Evolutionary conservation across 2,329 filamentous ascomycete genomes (phyloP), one percentile per base, ranked within the genome.

Genomic region (Apiospora koreana): DNA sequence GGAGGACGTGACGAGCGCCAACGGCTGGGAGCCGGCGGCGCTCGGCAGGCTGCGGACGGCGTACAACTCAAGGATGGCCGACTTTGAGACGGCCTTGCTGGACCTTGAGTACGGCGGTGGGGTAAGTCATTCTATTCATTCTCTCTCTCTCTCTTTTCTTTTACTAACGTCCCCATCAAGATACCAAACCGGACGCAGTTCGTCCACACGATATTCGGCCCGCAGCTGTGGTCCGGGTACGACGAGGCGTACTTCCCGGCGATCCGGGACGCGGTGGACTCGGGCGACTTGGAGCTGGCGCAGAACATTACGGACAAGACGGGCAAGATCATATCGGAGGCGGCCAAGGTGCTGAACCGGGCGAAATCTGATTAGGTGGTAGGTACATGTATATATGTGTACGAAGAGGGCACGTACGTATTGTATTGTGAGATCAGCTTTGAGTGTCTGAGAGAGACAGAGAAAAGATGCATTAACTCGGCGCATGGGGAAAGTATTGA

Each of bases 131-230:
- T 68, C 64, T 62, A 67, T n/a, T 41, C 62, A 42, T 50, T 8
- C 38, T 67, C 38, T 23, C 65, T 3, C 14, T 43, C 31, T 45
- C 21, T 67, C 42, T 18, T 42, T 68, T 10, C 41, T 16, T 43
- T 12, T 35, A 31, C 23, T 65, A 43, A 62, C 21, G 12, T 42
- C 41, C 10, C 2, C 43, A 31, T 70, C 69, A 94, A 94, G 92
- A 88, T 97, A 5, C 93, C 93, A 48, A 94, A 94, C 75, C 91
- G 95, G 73, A 93, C 93, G 6, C 96, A 98, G 82, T 99, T 94
- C 86, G 97, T 97, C 81, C 96, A 98, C 81, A 88, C 97, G 77
- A 83, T 99, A 70, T 97, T 95, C 79, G 95, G 93, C 1, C 96
- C 96, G 0, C 89, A 94, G 77, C 84, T 89, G 2, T 95, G 94